phyloP scores from a whole-genome alignment of 2,329 filamentous ascomycete species.

The Cordyceps tenuipes region DNA sequence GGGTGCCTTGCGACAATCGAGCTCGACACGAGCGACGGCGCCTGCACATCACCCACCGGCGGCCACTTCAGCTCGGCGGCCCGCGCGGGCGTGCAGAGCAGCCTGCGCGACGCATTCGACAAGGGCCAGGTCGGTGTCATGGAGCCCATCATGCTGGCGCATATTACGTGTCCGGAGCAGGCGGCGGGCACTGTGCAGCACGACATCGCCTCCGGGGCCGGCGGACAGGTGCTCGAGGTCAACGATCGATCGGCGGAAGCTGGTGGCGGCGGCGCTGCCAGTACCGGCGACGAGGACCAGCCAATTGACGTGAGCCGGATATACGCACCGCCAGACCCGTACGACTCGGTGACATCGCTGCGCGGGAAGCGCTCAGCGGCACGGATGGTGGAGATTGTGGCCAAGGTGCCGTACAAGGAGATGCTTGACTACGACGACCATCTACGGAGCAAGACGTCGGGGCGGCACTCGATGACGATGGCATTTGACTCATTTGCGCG shows the following conservation, averaged over 20 bases:
- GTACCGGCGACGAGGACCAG: conserved; percentile 22
- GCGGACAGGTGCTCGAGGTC: conserved; percentile 66
- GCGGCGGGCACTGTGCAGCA: conserved; percentile 76
- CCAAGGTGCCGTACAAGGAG: conserved; percentile 86
- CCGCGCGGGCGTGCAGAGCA: conserved; percentile 55
- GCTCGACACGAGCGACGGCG: conserved; percentile 55
- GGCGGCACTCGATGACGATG: conserved; percentile 57
- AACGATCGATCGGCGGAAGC: conserved; percentile 39
- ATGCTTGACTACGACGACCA: conserved; percentile 94
- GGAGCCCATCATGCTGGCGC: conserved; percentile 88
- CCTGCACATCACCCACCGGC: conserved; percentile 51
- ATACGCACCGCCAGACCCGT: conserved; percentile 85
- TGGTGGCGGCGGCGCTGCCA: conserved; percentile 10
- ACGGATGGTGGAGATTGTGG: conserved; percentile 59
- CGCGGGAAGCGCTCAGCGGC: conserved; percentile 41
- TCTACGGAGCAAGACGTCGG: conserved; percentile 78
- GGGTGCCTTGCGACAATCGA: conserved; percentile 62
- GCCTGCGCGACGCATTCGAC: conserved; percentile 55
- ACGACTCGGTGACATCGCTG: conserved; percentile 50
- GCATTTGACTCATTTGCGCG: conserved; percentile 49
- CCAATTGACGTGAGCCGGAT: conserved; percentile 64
- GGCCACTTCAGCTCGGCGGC: conserved; percentile 58
- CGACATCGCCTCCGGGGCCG: conserved; percentile 64
- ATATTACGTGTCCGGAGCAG: conserved; percentile 76
- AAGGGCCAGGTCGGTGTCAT: conserved; percentile 57